Evolutionary conservation across 2,329 filamentous ascomycete species (phyloP).

Genomic region (Pseudogymnoascus sp.): DNA sequence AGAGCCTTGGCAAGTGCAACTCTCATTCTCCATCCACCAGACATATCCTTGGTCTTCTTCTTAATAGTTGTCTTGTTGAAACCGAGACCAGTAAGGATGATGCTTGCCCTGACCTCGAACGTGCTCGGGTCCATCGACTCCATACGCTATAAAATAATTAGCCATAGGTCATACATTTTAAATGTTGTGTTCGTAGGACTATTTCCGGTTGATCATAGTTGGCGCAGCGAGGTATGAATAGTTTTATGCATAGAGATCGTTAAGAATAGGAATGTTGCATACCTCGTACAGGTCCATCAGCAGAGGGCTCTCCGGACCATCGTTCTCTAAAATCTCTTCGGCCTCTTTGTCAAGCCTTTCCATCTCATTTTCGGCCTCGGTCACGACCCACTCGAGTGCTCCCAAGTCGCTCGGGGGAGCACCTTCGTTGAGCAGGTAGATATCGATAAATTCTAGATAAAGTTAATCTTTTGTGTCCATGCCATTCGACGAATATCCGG

Average conservation of each 20-base stretch:
- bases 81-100: conserved; percentile 95
- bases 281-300: conserved; percentile 95
- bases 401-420: conserved; percentile 82
- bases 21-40: conserved; percentile 99
- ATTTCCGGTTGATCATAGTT: conserved; percentile 15
- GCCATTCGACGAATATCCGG: not conserved
- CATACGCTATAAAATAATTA: conserved; percentile 63
- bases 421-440: conserved; percentile 97
- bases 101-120: conserved; percentile 88
- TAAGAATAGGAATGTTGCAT: conserved; percentile 32
- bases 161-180: conserved; percentile 8
- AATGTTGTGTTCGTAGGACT: conserved; percentile 12
- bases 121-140: conserved; percentile 98
- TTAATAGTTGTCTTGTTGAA: conserved; percentile 98
- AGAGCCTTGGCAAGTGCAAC: conserved; percentile 95
- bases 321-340: conserved; percentile 83
- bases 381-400: conserved; percentile 95
- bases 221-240: not conserved
- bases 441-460: conserved; percentile 72
- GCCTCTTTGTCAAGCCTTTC: conserved; percentile 81
- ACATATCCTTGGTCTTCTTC: conserved; percentile 99
- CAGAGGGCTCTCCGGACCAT: conserved; percentile 84
- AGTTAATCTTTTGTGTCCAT: not conserved
- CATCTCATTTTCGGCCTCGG: conserved; percentile 87
- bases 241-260: not conserved